Percentiles rank a stretch among this genome's conserved stretches.
phyloP scores from a whole-genome alignment of 2,329 filamentous ascomycete species.

The Diaporthe australafricana region DNA sequence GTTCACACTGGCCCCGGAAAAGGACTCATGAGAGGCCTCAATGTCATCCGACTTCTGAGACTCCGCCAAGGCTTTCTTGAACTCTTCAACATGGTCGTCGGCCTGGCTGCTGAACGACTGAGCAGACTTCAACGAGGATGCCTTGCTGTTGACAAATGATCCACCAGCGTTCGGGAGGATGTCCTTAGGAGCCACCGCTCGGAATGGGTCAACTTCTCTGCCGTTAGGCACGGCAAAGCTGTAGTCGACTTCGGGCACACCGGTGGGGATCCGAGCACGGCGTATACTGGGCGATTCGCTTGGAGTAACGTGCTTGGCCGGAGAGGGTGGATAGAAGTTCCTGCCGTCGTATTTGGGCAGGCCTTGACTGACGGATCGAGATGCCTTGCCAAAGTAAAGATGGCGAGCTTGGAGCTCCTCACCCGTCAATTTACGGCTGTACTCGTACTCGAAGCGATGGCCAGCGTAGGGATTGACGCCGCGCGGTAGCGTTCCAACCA shows the following conservation, averaged over 20 bases:
- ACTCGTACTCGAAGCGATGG: slow-evolving; percentile 62
- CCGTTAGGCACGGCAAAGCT: slow-evolving; percentile 21
- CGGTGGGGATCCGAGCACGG: slow-evolving; percentile 23
- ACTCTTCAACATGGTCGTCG: slow-evolving; percentile 38
- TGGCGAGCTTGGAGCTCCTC: slow-evolving; percentile 70
- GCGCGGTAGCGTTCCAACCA: slow-evolving; percentile 63
- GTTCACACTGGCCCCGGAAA: slow-evolving; percentile 31
- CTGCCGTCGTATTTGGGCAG: slow-evolving; percentile 74
- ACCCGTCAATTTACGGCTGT: slow-evolving; percentile 66
- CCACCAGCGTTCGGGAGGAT: slow-evolving; percentile 1
- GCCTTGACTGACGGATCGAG: slow-evolving; percentile 61
- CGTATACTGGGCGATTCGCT: slow-evolving; percentile 31
- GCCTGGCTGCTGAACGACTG: slow-evolving; percentile 42
- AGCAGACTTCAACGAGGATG: slow-evolving; percentile 34
- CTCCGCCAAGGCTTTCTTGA: slow-evolving; percentile 34
- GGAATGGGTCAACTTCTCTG: slow-evolving; percentile 32
- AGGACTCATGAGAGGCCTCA: slow-evolving; percentile 23
- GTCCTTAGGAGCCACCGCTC: slow-evolving; percentile 10
- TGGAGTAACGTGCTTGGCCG: slow-evolving; percentile 51
- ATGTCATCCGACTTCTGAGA: slow-evolving; percentile 7
- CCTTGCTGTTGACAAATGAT: slow-evolving; percentile 6
- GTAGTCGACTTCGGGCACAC: slow-evolving; percentile 37
- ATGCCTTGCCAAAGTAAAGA: slow-evolving; percentile 70
- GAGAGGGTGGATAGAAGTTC: slow-evolving; percentile 71
- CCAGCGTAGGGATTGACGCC: slow-evolving; percentile 56